Percentiles rank a stretch among this genome's conserved stretches.
Evolutionary conservation across 2,329 filamentous ascomycete genomes (phyloP).

Genomic region (Calycina herbarum): DNA sequence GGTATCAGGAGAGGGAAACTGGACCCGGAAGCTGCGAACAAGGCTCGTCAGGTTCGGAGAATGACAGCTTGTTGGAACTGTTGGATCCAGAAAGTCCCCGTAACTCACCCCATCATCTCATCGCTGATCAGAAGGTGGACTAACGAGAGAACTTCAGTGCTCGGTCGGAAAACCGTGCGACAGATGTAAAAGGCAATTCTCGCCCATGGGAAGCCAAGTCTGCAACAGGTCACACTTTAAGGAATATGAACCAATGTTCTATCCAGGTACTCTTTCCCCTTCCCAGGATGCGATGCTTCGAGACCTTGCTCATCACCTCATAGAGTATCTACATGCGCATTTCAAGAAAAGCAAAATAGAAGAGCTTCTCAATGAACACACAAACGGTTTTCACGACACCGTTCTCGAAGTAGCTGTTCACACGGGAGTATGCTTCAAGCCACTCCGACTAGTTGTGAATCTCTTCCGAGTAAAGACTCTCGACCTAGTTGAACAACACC

Average conservation of each 20-base stretch:
- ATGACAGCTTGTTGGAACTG: slow-evolving; percentile 31
- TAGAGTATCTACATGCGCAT: slow-evolving; percentile 28
- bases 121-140: not conserved
- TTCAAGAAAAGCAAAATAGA: slow-evolving; percentile 30
- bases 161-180: slow-evolving; percentile 26
- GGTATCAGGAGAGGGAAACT: slow-evolving; percentile 25
- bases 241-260: slow-evolving; percentile 27
- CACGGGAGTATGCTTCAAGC: slow-evolving; percentile 24
- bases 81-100: slow-evolving; percentile 30
- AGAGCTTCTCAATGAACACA: slow-evolving; percentile 30
- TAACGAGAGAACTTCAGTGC: slow-evolving; percentile 16
- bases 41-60: slow-evolving; percentile 24
- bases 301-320: slow-evolving; percentile 10
- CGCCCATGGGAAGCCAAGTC: slow-evolving; percentile 15
- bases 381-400: slow-evolving; percentile 21
- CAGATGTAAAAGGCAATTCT: slow-evolving; percentile 25
- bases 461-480: slow-evolving; percentile 21
- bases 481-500: slow-evolving; percentile 24
- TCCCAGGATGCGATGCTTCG: not conserved
- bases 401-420: slow-evolving; percentile 25
- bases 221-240: slow-evolving; percentile 28
- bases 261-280: slow-evolving; percentile 23
- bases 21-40: slow-evolving; percentile 24
- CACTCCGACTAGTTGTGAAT: slow-evolving; percentile 24
- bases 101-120: slow-evolving; percentile 3